Conservation (phyloP, 2,329 filamentous ascomycete genomes). For the Leptographium flavum region DNA sequence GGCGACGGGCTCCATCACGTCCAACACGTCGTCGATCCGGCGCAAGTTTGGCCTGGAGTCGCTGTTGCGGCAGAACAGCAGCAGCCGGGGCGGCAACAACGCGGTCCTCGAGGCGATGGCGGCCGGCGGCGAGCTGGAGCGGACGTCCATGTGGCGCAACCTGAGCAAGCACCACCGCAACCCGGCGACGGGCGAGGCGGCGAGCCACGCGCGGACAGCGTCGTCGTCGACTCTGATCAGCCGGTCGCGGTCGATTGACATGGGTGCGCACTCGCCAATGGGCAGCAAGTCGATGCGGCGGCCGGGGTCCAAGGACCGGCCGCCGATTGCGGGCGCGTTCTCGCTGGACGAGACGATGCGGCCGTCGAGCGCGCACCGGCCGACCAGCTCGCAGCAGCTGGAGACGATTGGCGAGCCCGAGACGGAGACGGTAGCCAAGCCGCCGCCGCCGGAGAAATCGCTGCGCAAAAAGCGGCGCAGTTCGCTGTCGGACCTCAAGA, state of each 20-base stretch:
- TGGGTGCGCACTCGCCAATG: slow-evolving; percentile 29
- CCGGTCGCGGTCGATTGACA: slow-evolving; percentile 67
- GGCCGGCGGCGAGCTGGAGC: slow-evolving; percentile 37
- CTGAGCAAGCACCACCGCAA: slow-evolving; percentile 64
- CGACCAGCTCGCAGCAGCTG: slow-evolving; percentile 40
- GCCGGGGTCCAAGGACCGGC: slow-evolving; percentile 44
- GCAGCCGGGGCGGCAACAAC: slow-evolving; percentile 22
- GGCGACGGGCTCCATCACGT: slow-evolving; percentile 62
- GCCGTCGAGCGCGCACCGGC: slow-evolving; percentile 25
- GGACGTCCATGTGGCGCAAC: slow-evolving; percentile 72
- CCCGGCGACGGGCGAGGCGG: slow-evolving; percentile 41
- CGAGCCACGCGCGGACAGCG: slow-evolving; percentile 53
- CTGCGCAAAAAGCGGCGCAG: slow-evolving; percentile 72
- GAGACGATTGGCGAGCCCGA: slow-evolving; percentile 47
- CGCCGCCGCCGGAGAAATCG: slow-evolving; percentile 18
- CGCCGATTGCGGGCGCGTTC: slow-evolving; percentile 46
- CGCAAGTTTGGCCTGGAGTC: slow-evolving; percentile 72
- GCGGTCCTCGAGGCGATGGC: slow-evolving; percentile 2
- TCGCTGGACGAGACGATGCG: slow-evolving; percentile 40
- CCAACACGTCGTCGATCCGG: slow-evolving; percentile 74
- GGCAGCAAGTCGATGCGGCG: slow-evolving; percentile 33
- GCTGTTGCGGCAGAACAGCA: slow-evolving; percentile 66
- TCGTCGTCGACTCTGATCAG: slow-evolving; percentile 29
- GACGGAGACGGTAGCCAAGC: slow-evolving; percentile 22
- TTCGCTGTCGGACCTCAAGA: slow-evolving; percentile 71